phyloP scores from a whole-genome alignment of 805 yeast species.

The Torulaspora franciscae region DNA sequence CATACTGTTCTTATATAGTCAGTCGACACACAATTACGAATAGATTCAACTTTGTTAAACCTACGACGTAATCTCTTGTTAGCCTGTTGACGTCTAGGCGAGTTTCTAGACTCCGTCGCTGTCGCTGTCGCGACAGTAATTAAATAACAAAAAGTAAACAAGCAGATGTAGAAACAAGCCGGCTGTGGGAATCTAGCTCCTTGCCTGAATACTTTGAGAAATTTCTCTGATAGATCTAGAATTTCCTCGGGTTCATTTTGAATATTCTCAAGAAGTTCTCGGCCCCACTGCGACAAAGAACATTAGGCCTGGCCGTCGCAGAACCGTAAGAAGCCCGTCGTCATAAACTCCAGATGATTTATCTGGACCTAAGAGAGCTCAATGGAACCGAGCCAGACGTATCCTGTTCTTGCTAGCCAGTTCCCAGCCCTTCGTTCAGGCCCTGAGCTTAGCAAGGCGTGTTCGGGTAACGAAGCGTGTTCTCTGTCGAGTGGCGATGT shows the following conservation, averaged over 20 bases:
- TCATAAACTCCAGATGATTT: too few species aligned
- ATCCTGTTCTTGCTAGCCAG: not conserved
- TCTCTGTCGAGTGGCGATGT: not conserved
- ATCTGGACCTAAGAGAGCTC: too few species aligned
- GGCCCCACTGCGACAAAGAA: too few species aligned
- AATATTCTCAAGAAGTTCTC: not conserved
- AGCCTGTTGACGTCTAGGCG: not conserved
- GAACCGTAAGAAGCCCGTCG: too few species aligned
- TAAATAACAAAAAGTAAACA: too few species aligned
- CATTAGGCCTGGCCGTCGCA: too few species aligned
- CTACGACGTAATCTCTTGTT: too few species aligned
- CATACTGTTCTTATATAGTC: too few species aligned
- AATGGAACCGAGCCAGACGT: too few species aligned
- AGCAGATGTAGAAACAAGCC: too few species aligned
- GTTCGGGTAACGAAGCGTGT: not conserved
- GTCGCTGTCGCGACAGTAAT: not conserved
- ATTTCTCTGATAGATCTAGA: not conserved
- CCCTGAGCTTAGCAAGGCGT: not conserved
- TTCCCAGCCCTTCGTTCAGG: not conserved
- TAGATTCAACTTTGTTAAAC: too few species aligned
- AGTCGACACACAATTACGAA: too few species aligned
- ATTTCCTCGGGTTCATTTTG: not conserved
- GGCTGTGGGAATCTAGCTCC: not conserved
- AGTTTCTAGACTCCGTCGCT: not conserved
- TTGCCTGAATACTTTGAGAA: not conserved